Evolutionary conservation across 495 filamentous ascomycete species (phyloP).

Genomic region (Pseudoneurospora amorphoporcata): DNA sequence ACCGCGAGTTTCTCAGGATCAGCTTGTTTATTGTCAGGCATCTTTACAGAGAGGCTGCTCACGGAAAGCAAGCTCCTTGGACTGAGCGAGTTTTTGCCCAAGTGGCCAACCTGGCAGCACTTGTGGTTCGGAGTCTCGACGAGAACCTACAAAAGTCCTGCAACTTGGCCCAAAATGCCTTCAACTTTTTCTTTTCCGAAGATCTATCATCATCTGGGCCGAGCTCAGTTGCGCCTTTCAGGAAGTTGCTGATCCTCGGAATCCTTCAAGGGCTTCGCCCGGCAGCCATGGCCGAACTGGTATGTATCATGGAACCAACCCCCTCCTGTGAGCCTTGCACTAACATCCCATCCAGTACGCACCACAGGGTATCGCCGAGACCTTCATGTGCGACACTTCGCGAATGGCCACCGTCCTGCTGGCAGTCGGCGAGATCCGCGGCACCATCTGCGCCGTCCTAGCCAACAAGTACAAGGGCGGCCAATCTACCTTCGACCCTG

Average conservation of each 20-base stretch:
- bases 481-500: slow-evolving; percentile 17
- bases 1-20: slow-evolving; percentile 16
- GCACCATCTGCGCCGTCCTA: slow-evolving; percentile 21
- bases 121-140: slow-evolving; percentile 17
- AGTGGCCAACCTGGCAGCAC: slow-evolving; percentile 18
- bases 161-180: slow-evolving; percentile 20
- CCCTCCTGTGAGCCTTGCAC: neutral
- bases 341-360: slow-evolving; percentile 15
- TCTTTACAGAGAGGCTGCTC: slow-evolving; percentile 13
- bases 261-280: slow-evolving; percentile 36
- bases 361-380: slow-evolving; percentile 14
- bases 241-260: slow-evolving; percentile 26
- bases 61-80: slow-evolving; percentile 8
- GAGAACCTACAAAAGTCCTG: slow-evolving; percentile 18
- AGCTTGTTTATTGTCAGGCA: slow-evolving; percentile 13
- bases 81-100: slow-evolving; percentile 16
- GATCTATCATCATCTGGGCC: neutral
- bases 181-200: slow-evolving; percentile 19
- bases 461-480: slow-evolving; percentile 28
- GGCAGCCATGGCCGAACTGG: slow-evolving; percentile 22
- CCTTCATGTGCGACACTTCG: slow-evolving; percentile 14
- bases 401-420: neutral
- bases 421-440: slow-evolving; percentile 14
- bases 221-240: neutral
- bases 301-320: slow-evolving; percentile 12